Conservation (phyloP, 1,284 basidiomycete genomes). For the Heterobasidion parviporum region DNA sequence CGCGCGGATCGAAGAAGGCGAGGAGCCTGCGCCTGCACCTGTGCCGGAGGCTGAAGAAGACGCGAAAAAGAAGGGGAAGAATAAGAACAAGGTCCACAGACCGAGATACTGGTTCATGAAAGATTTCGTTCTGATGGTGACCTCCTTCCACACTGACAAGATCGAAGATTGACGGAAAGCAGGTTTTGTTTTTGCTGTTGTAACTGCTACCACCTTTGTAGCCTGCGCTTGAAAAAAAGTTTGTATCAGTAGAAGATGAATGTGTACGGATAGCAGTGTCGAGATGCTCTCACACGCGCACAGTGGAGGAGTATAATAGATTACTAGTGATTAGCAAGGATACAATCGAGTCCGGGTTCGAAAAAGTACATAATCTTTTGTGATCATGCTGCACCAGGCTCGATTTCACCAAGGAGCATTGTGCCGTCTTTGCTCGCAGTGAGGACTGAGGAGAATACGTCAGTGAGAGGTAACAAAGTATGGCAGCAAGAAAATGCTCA, state of each 20-base stretch:
- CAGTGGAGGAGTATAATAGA: neutral
- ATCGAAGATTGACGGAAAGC: neutral
- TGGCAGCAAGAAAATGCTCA: conserved; percentile 26
- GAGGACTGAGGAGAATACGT: conserved; percentile 40
- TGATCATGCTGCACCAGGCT: conserved; percentile 30
- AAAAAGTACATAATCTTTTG: neutral
- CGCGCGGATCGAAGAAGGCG: conserved; percentile 22
- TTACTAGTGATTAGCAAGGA: neutral
- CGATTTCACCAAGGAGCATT: conserved; percentile 85
- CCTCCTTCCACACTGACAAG: conserved; percentile 13
- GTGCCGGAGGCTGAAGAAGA: neutral
- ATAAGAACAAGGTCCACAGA: conserved; percentile 20
- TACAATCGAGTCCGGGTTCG: neutral
- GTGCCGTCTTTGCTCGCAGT: conserved; percentile 86
- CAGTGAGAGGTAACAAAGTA: conserved; percentile 6
- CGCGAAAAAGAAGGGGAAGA: conserved; percentile 19
- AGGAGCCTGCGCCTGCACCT: neutral
- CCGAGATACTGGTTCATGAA: conserved; percentile 37
- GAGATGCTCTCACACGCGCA: no score
- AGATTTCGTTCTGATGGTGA: conserved; percentile 20
- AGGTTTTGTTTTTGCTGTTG: neutral
- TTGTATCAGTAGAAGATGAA: no score
- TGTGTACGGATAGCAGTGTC: no score
- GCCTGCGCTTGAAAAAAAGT: no score
- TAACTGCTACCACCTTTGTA: neutral